Conservation (phyloP, 768 basidiomycete genomes). For the Exsudoporus frostii region DNA sequence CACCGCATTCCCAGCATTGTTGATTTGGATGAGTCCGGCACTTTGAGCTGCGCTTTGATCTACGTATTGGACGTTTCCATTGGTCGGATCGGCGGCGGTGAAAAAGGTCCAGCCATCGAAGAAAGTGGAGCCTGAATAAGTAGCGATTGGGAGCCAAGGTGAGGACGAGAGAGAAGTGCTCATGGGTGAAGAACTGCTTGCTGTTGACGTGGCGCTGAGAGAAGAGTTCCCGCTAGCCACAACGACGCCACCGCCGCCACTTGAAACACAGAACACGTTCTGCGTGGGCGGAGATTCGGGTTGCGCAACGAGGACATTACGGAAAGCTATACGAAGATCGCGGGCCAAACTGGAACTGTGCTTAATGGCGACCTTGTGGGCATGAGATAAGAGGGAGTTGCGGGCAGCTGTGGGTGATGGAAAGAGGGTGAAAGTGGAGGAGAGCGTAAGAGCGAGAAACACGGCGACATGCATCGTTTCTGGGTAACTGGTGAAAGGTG, state of each 20-base stretch:
- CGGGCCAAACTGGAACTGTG: conserved; percentile 61
- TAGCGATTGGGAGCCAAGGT: conserved; percentile 56
- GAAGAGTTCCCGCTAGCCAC: conserved; percentile 19
- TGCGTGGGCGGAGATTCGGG: conserved; percentile 28
- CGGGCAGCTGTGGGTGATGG: conserved; percentile 21
- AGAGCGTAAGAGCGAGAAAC: conserved; percentile 32
- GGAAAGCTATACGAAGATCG: conserved; percentile 67
- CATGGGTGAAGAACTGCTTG: conserved; percentile 17
- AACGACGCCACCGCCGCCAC: conserved; percentile 17
- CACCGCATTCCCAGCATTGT: conserved; percentile 68
- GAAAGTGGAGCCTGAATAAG: conserved; percentile 66
- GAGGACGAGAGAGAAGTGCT: conserved; percentile 37
- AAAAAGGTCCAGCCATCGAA: conserved; percentile 83
- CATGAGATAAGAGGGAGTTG: conserved; percentile 37
- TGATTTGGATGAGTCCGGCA: conserved; percentile 63
- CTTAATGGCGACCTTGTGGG: conserved; percentile 53
- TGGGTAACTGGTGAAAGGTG: not conserved
- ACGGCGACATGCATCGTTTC: conserved; percentile 26
- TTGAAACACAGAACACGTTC: conserved; percentile 36
- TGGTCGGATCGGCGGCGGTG: conserved; percentile 68
- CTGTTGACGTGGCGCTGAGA: conserved; percentile 23
- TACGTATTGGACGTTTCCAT: conserved; percentile 68
- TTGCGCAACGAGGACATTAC: conserved; percentile 47
- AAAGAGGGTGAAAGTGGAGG: conserved; percentile 27
- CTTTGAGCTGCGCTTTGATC: conserved; percentile 56